A percentile compares a stretch with the other conserved stretches of the same genome.
Evolutionary conservation across 2,329 filamentous ascomycete species (phyloP).

Genomic region (Paecilomyces dactylethromorphus): DNA sequence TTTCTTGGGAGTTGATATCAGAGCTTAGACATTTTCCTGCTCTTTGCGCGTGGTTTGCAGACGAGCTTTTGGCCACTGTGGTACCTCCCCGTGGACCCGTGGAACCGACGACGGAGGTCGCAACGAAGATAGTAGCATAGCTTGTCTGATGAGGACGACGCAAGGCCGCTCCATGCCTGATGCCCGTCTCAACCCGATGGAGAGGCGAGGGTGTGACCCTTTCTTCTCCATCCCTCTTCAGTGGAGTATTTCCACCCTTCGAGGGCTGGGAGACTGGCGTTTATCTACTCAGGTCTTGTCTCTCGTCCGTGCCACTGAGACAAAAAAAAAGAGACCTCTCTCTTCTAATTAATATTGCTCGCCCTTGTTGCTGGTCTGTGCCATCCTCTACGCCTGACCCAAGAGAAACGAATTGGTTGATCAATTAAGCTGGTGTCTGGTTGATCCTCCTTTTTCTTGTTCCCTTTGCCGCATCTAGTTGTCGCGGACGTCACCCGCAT

Average conservation of each 20-base stretch:
- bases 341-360: neutral
- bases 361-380: neutral
- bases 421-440: neutral
- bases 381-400: neutral
- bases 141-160: conserved; percentile 1
- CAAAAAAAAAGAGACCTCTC: neutral
- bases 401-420: neutral
- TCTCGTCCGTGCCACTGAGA: neutral
- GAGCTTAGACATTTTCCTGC: neutral
- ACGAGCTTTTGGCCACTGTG: conserved; percentile 10
- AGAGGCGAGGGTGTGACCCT: neutral
- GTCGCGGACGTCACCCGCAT: neutral
- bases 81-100: conserved; percentile 16
- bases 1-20: neutral
- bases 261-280: neutral
- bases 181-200: neutral
- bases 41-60: conserved; percentile 3
- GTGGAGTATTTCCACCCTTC: neutral
- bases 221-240: neutral
- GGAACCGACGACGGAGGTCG: conserved; percentile 13
- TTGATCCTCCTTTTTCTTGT: neutral
- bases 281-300: neutral
- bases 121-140: conserved; percentile 10
- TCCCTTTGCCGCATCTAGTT: neutral
- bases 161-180: conserved; percentile 6